Conservation (phyloP, 495 filamentous ascomycete genomes). For the Aspergillus conjunctus region DNA sequence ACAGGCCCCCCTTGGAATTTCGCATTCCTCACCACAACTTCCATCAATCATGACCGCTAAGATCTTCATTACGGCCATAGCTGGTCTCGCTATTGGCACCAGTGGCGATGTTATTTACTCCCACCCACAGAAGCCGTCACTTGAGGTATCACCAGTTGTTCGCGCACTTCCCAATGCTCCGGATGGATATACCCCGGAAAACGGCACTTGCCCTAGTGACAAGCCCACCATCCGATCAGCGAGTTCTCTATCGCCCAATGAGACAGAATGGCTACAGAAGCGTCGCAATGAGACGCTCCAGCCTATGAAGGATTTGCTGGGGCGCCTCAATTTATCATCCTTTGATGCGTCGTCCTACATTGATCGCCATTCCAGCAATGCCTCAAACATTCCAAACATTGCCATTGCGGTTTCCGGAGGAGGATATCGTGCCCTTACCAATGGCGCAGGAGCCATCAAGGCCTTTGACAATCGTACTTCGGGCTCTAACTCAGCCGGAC, state of each 20-base stretch:
- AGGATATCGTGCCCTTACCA: slow-evolving; percentile 83
- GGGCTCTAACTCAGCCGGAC: slow-evolving; percentile 62
- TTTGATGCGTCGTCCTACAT: slow-evolving; percentile 79
- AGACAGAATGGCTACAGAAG: slow-evolving; percentile 65
- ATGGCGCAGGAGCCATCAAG: slow-evolving; percentile 77
- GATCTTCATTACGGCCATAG: slow-evolving; percentile 7
- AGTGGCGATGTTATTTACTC: background rate
- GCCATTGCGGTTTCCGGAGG: slow-evolving; percentile 61
- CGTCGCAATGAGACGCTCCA: slow-evolving; percentile 57
- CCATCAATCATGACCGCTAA: slow-evolving; percentile 17
- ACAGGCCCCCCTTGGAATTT: background rate
- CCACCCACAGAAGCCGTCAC: background rate
- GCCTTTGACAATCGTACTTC: slow-evolving; percentile 77
- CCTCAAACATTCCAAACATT: slow-evolving; percentile 60
- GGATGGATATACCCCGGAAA: slow-evolving; percentile 41
- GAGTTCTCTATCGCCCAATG: slow-evolving; percentile 58
- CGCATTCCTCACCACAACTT: background rate
- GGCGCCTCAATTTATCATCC: slow-evolving; percentile 64
- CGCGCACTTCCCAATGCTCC: slow-evolving; percentile 43
- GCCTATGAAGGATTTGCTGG: slow-evolving; percentile 69
- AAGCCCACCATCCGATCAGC: slow-evolving; percentile 56
- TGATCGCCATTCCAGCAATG: slow-evolving; percentile 52
- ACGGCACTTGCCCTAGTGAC: slow-evolving; percentile 38
- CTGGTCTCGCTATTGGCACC: slow-evolving; percentile 16
- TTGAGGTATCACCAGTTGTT: slow-evolving; percentile 1